These are phyloP conservation scores for Rhizophora mangle DNA, from an alignment of 345 rosid genomes.

Conservation along the genomic window DNA sequence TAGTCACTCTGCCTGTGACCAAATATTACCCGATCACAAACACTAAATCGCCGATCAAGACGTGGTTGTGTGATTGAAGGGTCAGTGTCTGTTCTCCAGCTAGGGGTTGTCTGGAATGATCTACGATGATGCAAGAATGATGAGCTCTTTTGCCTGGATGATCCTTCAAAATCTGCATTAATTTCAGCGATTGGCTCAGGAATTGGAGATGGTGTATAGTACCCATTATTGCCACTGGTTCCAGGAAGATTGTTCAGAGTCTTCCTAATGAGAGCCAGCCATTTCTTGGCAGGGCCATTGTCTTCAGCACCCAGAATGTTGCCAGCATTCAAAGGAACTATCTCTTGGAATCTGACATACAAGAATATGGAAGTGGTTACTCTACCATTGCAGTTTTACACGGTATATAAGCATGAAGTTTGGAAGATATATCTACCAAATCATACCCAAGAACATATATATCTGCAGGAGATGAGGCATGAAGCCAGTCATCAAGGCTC, in stretches of 20 bases:
- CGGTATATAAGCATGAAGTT: conserved; percentile 4
- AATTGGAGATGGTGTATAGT: conserved; percentile 83
- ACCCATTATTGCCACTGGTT: conserved; percentile 61
- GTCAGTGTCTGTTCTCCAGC: conserved; percentile 83
- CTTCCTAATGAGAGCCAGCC: conserved; percentile 76
- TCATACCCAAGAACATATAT: conserved; percentile 91
- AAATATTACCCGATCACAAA: conserved; percentile 83
- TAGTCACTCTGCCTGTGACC: conserved; percentile 81
- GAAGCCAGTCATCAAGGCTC: conserved; percentile 95
- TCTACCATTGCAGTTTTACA: conserved; percentile 6
- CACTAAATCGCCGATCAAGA: conserved; percentile 81
- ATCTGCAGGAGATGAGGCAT: conserved; percentile 93
- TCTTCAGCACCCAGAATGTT: conserved; percentile 97
- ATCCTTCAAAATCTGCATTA: conserved; percentile 93
- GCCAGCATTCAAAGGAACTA: conserved; percentile 96
- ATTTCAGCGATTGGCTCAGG: conserved; percentile 88
- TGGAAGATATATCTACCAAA: conserved; percentile 15
- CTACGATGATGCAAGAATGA: conserved; percentile 83
- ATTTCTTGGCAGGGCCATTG: conserved; percentile 96
- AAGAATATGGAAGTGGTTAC: not conserved
- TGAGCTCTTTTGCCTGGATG: conserved; percentile 76
- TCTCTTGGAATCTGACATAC: conserved; percentile 81
- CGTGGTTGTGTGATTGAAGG: conserved; percentile 60
- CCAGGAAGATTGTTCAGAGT: conserved; percentile 90
- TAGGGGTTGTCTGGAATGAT: conserved; percentile 82